Base-by-base conservation (phyloP, 768 basidiomycete species). In the Roridomyces roridus region DNA sequence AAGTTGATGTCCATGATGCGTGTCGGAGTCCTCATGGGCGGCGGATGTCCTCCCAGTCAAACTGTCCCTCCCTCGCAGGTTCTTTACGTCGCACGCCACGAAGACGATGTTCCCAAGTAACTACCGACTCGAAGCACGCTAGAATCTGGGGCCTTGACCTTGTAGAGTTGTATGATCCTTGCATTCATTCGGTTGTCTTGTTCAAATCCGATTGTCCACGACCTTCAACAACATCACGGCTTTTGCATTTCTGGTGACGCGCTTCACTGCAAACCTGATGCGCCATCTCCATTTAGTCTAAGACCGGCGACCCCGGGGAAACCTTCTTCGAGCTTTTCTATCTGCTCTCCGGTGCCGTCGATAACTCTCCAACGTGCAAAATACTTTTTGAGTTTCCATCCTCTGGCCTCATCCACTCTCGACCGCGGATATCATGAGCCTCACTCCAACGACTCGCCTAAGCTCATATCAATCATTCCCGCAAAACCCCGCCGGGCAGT, bases 1-100 rank as follows among this genome's bases (percentile, higher is more conserved):
- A 25, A 70, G 65, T 61, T 81, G 43, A 72, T 82, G 29, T 74
- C 79, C 21, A 78, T 78, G 77, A 78, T 78, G 75, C 75, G 80
- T 28, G 80, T 82, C 41, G 80, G 77, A 52, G 70, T 77, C 55
- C 67, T 82, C 23, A 74, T 72, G 25, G 79, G 77, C 26, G 80
- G 79, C 10, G 57, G 44, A 20, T 46, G 57, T 36, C 52, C 50
- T 36, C 49, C 55, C 6, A 25, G 25, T 35, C 60, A 57, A 34
- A 17, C 41, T 14, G 45, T 58, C 12, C 44, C 61, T n/a, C 61
- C 61, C 9, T 51, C 57, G 17, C 61, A 63, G 36, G 34, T 47
- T 23, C 61, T 63, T 8, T 63, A 55, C 41, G 45, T 63, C 23
- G 34, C 41, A 17, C 47, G 61, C 23, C 45, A 50, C 35, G 34